These are phyloP conservation scores for Domatiomyces catenatus DNA, from an alignment of 2,329 filamentous ascomycete genomes.

Conservation along the genomic window DNA sequence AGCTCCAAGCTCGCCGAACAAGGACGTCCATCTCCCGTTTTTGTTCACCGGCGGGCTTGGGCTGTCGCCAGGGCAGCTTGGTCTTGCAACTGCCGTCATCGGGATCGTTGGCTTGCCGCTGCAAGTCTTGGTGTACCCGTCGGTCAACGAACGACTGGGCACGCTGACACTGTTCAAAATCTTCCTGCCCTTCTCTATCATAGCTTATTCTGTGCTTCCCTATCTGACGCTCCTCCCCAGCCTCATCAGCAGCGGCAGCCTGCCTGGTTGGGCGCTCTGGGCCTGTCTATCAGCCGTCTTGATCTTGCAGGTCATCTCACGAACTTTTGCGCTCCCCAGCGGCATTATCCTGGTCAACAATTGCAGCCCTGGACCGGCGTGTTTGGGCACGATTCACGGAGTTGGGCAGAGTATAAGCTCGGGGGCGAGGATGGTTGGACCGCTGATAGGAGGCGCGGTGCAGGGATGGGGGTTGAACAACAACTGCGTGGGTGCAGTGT, in stretches of 20 bases:
- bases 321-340: constrained; percentile 52
- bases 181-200: constrained; percentile 55
- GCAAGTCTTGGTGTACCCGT: constrained; percentile 57
- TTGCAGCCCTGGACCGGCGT: constrained; percentile 39
- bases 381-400: constrained; percentile 45
- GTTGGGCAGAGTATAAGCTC: constrained; percentile 41
- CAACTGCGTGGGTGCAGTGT: constrained; percentile 41
- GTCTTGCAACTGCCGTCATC: constrained; percentile 62
- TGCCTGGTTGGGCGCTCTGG: constrained; percentile 42
- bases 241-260: constrained; percentile 1
- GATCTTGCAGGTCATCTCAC: constrained; percentile 53
- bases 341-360: constrained; percentile 48
- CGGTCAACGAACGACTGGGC: constrained; percentile 49
- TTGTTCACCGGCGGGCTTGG: constrained; percentile 59
- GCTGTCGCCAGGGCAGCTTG: constrained; percentile 54
- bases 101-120: constrained; percentile 58
- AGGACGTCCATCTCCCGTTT: constrained; percentile 18
- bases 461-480: constrained; percentile 38
- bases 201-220: constrained; percentile 54
- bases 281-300: constrained; percentile 47
- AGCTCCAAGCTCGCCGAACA: constrained; percentile 41
- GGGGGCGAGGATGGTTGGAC: constrained; percentile 40
- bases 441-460: constrained; percentile 39
- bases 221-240: constrained; percentile 56
- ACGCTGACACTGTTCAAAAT: constrained; percentile 52